Evolutionary conservation across 176 grass and related monocot species (phyloP).

Genomic region (Typha latifolia): DNA sequence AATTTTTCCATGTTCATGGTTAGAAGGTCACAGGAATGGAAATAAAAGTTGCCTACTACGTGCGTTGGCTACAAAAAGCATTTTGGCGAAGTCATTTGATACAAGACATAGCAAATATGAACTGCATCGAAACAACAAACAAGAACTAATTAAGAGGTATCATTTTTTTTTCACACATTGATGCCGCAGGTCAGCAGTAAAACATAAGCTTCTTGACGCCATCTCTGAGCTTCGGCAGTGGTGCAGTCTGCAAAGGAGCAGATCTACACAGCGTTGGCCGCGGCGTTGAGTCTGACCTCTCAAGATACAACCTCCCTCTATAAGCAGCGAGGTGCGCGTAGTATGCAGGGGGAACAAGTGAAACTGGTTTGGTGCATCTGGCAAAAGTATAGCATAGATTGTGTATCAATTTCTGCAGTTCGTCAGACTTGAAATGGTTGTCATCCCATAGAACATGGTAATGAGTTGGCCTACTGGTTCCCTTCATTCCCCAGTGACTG

Average conservation of each 20-base stretch:
- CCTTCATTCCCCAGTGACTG: slow-evolving; percentile 89
- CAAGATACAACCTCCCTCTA: slow-evolving; percentile 88
- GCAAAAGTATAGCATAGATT: slow-evolving; percentile 87
- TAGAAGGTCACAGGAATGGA: too few relatives aligned
- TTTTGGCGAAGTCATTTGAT: too few relatives aligned
- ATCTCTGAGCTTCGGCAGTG: slow-evolving; percentile 76
- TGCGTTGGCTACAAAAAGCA: too few relatives aligned
- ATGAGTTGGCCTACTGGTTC: slow-evolving; percentile 79
- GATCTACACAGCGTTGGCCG: slow-evolving; percentile 41
- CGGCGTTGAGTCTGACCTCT: slow-evolving; percentile 41
- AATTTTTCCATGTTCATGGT: too few relatives aligned
- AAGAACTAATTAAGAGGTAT: too few relatives aligned
- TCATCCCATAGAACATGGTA: slow-evolving; percentile 87
- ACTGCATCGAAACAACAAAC: too few relatives aligned
- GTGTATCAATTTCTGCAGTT: slow-evolving; percentile 82
- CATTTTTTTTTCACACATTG: too few relatives aligned
- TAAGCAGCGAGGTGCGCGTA: slow-evolving; percentile 89
- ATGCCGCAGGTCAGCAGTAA: slow-evolving; percentile 45
- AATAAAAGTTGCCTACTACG: too few relatives aligned
- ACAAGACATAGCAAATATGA: too few relatives aligned
- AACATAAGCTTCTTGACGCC: slow-evolving; percentile 90
- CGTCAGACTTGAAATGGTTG: slow-evolving; percentile 65
- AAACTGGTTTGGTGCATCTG: slow-evolving; percentile 77
- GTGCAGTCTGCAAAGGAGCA: slow-evolving; percentile 42
- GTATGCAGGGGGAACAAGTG: slow-evolving; percentile 76